Evolutionary conservation across 2,329 filamentous ascomycete species (phyloP).

Genomic region (Cordyceps pruinosa): DNA sequence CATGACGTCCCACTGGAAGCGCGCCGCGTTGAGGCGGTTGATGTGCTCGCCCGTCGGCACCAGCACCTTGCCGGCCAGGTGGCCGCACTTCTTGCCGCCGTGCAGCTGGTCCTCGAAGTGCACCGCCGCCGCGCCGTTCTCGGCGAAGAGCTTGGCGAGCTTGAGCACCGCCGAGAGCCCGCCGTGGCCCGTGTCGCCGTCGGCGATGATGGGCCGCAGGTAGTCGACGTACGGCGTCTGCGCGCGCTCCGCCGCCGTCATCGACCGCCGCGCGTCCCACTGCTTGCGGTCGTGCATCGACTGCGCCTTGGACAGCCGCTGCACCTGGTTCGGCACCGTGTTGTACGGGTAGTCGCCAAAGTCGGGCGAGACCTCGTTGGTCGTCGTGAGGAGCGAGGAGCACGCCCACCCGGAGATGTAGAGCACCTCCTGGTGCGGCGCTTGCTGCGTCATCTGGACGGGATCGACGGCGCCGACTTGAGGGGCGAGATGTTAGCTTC

Average conservation of each 20-base stretch:
- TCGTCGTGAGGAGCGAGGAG: conserved; percentile 83
- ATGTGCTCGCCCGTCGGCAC: conserved; percentile 94
- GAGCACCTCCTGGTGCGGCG: conserved; percentile 87
- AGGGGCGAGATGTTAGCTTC: not conserved
- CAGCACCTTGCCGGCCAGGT: conserved; percentile 91
- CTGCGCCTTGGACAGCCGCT: conserved; percentile 92
- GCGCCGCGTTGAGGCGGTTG: conserved; percentile 82
- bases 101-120: conserved; percentile 98
- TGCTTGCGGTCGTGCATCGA: conserved; percentile 95
- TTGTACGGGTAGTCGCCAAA: conserved; percentile 99
- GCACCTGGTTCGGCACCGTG: conserved; percentile 95
- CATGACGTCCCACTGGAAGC: conserved; percentile 99
- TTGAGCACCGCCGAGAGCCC: conserved; percentile 90
- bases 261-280: conserved; percentile 75
- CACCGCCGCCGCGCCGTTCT: conserved; percentile 91
- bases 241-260: conserved; percentile 66
- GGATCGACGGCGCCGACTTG: conserved; percentile 97
- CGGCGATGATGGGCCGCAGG: conserved; percentile 87
- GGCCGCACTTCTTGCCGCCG: conserved; percentile 96
- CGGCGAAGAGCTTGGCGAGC: conserved; percentile 92
- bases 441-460: conserved; percentile 99
- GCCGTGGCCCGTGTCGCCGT: conserved; percentile 93
- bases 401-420: conserved; percentile 98
- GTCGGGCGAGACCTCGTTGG: conserved; percentile 95
- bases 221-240: conserved; percentile 84